Evolutionary conservation across 495 filamentous ascomycete genomes (phyloP).

Genomic region (Hypoxylon cercidicola): DNA sequence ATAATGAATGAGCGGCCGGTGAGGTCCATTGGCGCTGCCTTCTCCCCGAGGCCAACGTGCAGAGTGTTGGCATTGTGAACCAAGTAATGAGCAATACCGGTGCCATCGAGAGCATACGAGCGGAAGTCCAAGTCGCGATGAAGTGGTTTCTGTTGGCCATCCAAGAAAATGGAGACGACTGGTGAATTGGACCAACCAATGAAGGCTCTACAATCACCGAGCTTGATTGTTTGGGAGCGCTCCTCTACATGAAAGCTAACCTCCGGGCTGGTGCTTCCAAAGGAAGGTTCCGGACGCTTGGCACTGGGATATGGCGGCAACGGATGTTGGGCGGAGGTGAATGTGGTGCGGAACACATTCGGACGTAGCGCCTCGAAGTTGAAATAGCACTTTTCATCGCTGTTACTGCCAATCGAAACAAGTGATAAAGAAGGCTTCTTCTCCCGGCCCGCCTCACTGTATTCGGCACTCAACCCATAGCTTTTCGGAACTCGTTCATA

Average conservation of each 20-base stretch:
- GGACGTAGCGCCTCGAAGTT: slow-evolving; percentile 67
- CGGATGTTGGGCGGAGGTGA: slow-evolving; percentile 66
- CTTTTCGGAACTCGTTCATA: slow-evolving; percentile 39
- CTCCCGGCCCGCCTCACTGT: slow-evolving; percentile 1
- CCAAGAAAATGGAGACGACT: slow-evolving; percentile 64
- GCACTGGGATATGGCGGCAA: slow-evolving; percentile 70
- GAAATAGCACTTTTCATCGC: slow-evolving; percentile 57
- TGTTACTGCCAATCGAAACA: slow-evolving; percentile 50
- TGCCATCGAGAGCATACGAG: slow-evolving; percentile 68
- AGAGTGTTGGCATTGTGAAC: slow-evolving; percentile 65
- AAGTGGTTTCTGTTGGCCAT: slow-evolving; percentile 59
- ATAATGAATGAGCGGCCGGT: slow-evolving; percentile 71
- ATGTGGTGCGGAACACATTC: slow-evolving; percentile 72
- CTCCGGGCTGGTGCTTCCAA: slow-evolving; percentile 41
- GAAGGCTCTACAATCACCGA: slow-evolving; percentile 59
- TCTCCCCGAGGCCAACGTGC: slow-evolving; percentile 75
- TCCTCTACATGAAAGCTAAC: slow-evolving; percentile 44
- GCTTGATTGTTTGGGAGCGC: slow-evolving; percentile 49
- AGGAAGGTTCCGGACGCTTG: slow-evolving; percentile 52
- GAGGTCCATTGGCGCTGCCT: slow-evolving; percentile 76
- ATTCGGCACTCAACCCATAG: slow-evolving; percentile 29
- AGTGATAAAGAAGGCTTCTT: slow-evolving; percentile 50
- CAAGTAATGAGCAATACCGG: slow-evolving; percentile 70
- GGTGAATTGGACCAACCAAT: slow-evolving; percentile 67
- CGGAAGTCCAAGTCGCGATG: slow-evolving; percentile 68